A percentile compares a stretch with the other conserved stretches of the same genome.
Conservation (phyloP, 371 early-diverging fungal genomes). For the Syncephalastrum sp. region DNA sequence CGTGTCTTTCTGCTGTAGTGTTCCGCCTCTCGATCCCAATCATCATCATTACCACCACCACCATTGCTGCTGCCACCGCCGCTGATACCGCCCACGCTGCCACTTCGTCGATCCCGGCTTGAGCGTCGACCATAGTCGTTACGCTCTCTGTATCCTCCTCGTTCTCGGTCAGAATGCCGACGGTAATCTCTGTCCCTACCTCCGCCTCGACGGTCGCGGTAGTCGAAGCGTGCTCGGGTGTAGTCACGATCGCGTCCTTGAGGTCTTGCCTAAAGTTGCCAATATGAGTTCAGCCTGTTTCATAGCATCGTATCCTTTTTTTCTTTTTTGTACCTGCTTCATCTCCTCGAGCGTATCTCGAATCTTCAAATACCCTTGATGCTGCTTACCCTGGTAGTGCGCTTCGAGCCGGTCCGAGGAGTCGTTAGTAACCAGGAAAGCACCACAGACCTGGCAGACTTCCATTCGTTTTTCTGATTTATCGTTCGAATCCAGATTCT, state of each 20-base stretch:
- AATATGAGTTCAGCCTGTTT: not conserved
- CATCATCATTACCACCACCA: conserved; percentile 17
- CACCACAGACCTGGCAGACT: conserved; percentile 90
- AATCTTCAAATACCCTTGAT: conserved; percentile 82
- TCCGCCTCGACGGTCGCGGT: conserved; percentile 51
- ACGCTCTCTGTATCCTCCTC: conserved; percentile 36
- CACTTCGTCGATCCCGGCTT: conserved; percentile 15
- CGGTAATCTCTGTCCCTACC: conserved; percentile 56
- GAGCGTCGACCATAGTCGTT: conserved; percentile 29
- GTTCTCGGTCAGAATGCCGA: conserved; percentile 51
- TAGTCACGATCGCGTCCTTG: conserved; percentile 24
- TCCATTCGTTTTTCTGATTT: conserved; percentile 77
- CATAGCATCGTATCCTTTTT: no score
- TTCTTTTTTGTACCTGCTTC: conserved; percentile 28
- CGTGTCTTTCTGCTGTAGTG: conserved; percentile 20
- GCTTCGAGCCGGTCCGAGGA: conserved; percentile 82
- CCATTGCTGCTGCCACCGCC: not conserved
- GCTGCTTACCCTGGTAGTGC: conserved; percentile 88
- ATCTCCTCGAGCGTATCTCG: conserved; percentile 77
- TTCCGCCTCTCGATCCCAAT: conserved; percentile 31
- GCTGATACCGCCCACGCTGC: not conserved
- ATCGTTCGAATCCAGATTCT: conserved; percentile 26
- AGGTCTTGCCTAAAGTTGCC: conserved; percentile 2
- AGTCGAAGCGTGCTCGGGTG: conserved; percentile 50
- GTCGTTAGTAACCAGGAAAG: conserved; percentile 84